A percentile compares a stretch with the other conserved stretches of the same genome.
Evolutionary conservation across 2,329 filamentous ascomycete genomes (phyloP).

Genomic region (Sporothrix schenckii): DNA sequence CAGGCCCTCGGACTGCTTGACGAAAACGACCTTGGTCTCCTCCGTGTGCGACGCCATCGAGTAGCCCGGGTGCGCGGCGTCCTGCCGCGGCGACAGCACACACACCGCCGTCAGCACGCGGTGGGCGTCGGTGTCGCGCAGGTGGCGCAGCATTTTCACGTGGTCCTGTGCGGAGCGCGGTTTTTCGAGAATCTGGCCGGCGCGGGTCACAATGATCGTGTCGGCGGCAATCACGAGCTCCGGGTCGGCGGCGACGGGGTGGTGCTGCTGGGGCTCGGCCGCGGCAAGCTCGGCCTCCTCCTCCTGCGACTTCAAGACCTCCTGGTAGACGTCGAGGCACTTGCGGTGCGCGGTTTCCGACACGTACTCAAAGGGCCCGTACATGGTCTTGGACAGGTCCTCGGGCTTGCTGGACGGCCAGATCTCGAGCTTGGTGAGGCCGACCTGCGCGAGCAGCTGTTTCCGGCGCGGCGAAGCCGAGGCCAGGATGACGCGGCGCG

Average conservation of each 20-base stretch:
- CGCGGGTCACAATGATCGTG: slow-evolving; percentile 78
- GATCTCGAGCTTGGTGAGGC: slow-evolving; percentile 80
- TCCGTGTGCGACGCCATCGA: slow-evolving; percentile 78
- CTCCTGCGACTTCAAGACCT: slow-evolving; percentile 45
- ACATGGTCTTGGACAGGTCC: slow-evolving; percentile 73
- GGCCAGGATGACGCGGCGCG: slow-evolving; percentile 83
- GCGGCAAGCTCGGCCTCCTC: slow-evolving; percentile 37
- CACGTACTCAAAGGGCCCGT: slow-evolving; percentile 88
- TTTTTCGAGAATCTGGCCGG: slow-evolving; percentile 86
- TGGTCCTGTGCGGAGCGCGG: slow-evolving; percentile 81
- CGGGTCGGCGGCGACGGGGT: slow-evolving; percentile 61
- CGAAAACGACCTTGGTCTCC: slow-evolving; percentile 90
- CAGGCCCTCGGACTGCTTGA: slow-evolving; percentile 59
- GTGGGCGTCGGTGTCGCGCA: slow-evolving; percentile 77
- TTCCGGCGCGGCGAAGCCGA: slow-evolving; percentile 84
- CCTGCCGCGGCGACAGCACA: slow-evolving; percentile 78
- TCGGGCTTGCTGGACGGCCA: slow-evolving; percentile 82
- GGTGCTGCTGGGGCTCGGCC: slow-evolving; percentile 29
- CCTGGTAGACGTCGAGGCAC: slow-evolving; percentile 69
- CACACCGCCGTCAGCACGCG: slow-evolving; percentile 85
- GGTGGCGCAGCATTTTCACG: slow-evolving; percentile 75
- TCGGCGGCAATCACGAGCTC: slow-evolving; percentile 87
- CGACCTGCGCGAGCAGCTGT: slow-evolving; percentile 77
- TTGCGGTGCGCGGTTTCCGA: slow-evolving; percentile 83
- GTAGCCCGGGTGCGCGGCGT: slow-evolving; percentile 83